Base-by-base conservation (phyloP, 73 alveolate species). In the Paramecium primaurelia region DNA sequence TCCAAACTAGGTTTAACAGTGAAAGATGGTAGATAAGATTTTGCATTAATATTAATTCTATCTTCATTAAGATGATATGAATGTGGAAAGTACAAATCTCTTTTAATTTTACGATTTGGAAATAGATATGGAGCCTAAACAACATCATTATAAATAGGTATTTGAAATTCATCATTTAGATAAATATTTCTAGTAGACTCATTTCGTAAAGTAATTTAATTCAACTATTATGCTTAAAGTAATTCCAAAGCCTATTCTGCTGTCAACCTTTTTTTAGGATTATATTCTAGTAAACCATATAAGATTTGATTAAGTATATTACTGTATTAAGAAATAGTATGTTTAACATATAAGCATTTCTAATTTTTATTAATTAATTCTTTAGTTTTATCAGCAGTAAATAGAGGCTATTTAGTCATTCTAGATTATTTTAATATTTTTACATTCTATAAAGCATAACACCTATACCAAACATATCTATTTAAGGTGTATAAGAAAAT, bases 391-490 rank as follows among this genome's bases (percentile, higher is more conserved):
- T 75, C 88, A 22, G 88, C 42, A 32, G 42, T 6, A 40, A 75
- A 75, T 16, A 75, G 59, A 32, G 58, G 60, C 20, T 75, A 75
- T 75, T 37, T 75, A 16, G 88, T 75, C 58, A 75, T 75, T 20
- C 88, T 75, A 75, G 8, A 28, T 68, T 20, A 26, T 12, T 34
- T 71, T 32, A 0, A 14, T 14, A n/a, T 9, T 26, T 40, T 34
- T 75, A 75, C 88, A 75, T 34, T 38, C 88, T 30, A 40, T 34
- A 75, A 5, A 75, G 59, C 34, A 75, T 37, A 9, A 75, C 88
- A 9, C 88, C 88, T 5, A 75, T 40, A 2, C 88, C 88, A 75
- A 75, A 75, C 59, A 75, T 34, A 75, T 75, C 88, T 12, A 75
- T 34, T 37, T 40, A 20, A 16, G 58, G 18, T 6, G 58, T 12